Conservation (phyloP, 495 filamentous ascomycete species). For the Lasiosphaeriaceae sp. region DNA sequence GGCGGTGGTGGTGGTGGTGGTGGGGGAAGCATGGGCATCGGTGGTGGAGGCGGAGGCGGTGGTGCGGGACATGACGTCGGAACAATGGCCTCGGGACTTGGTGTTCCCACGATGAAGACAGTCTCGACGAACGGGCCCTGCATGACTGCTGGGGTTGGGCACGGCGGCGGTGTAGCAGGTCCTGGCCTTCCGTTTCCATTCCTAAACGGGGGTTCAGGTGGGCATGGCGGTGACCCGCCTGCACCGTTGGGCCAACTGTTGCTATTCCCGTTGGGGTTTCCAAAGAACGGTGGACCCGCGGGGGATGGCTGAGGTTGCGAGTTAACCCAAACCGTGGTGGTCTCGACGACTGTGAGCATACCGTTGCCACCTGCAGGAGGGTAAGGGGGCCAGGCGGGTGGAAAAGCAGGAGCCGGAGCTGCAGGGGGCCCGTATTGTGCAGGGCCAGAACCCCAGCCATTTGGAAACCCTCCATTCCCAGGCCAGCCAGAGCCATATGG, state of each 20-base stretch:
- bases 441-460: background rate
- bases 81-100: conserved; percentile 5
- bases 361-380: background rate
- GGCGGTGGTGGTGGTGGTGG: conserved; percentile 1
- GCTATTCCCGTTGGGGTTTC: background rate
- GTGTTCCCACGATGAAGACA: conserved; percentile 4
- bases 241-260: background rate
- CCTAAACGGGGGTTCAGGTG: background rate
- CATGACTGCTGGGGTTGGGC: conserved; percentile 1
- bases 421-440: background rate
- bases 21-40: background rate
- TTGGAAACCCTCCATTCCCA: background rate
- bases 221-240: background rate
- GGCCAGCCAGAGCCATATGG: background rate
- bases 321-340: background rate
- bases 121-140: conserved; percentile 9
- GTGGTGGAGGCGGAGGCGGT: conserved; percentile 2
- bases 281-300: background rate
- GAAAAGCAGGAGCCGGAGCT: background rate
- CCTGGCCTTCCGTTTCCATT: conserved; percentile 4
- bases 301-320: background rate
- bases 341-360: background rate
- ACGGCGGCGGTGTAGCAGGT: background rate
- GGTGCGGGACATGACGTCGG: conserved; percentile 2
- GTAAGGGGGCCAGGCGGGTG: background rate